Evolutionary conservation across 139 green algal genomes (phyloP), one percentile per base, ranked within the genome.

Genomic region (Trebouxia sp.): DNA sequence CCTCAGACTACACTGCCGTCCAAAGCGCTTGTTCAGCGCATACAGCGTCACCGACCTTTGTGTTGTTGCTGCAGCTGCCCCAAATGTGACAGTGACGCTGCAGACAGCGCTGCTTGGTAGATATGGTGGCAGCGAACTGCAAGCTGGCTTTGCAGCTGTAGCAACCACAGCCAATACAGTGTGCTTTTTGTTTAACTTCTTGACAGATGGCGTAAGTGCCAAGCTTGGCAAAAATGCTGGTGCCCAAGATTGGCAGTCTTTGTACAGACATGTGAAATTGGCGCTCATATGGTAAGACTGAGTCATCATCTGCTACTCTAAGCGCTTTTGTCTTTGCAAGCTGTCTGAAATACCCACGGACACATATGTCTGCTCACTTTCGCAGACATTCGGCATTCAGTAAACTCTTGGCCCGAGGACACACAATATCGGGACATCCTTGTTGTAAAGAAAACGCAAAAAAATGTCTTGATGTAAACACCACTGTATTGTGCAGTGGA

Each of bases 141-240:
- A 84, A 42, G 88, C 74, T 24, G 86, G 83, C 14, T 91, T 83
- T 84, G 79, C 42, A 38, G 88, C 86, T 53, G 85, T 85, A 6
- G 39, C 37, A 32, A 92, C 81, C 1, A 84, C 76, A 4, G 76
- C 83, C 37, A 91, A 88, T 47, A 84, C 89, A 9, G 78, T 84
- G 0, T 78, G 80, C 7, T 76, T 85, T 20, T 53, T 92, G 12
- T 92, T 89, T 80, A 94, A 94, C 72, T 93, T 94, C 47, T 83
- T 93, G 51, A 83, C 89, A 26, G 84, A 88, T 65, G 87, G 89
- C n/a, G 85, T 93, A 22, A 84, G 65, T 42, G 86, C 87, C 22
- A 93, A 92, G 70, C 86, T 90, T n/a, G 85, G 88, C 35, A 75
- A 83, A 22, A 77, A 48, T 22, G 88, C 89, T 24, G 89, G 89